Evolutionary conservation across 345 rosid species (phyloP).

Genomic region (Turritis glabra): DNA sequence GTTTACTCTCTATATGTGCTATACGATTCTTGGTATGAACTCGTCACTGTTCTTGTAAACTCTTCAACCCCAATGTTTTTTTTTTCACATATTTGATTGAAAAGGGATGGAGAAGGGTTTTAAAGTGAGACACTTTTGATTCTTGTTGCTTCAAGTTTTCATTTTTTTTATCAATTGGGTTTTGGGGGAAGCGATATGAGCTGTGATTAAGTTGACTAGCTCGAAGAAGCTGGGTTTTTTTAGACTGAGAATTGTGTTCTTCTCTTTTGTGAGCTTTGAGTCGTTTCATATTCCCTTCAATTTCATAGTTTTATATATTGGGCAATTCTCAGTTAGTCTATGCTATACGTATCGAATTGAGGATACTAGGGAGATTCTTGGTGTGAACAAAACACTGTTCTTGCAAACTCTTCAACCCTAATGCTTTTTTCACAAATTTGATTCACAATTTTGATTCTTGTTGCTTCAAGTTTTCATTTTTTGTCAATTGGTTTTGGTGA

Average conservation of each 20-base stretch:
- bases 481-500: not conserved
- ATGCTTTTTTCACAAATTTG: not conserved
- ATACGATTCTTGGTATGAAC: not conserved
- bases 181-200: not conserved
- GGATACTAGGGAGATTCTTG: not conserved
- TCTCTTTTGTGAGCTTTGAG: constrained; percentile 4
- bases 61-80: not conserved
- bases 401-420: not conserved
- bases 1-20: not conserved
- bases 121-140: constrained; percentile 8
- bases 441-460: constrained; percentile 11
- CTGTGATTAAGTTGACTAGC: not conserved
- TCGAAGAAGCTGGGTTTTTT: not conserved
- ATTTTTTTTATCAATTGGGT: not conserved
- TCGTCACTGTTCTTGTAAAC: not conserved
- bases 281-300: constrained; percentile 21
- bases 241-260: not conserved
- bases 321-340: not conserved
- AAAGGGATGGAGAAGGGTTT: not conserved
- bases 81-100: not conserved
- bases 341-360: not conserved
- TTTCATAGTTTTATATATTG: not conserved
- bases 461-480: not conserved
- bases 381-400: not conserved
- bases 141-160: constrained; percentile 1